Conservation (phyloP, 805 yeast species). For the Candida bentonensis region DNA sequence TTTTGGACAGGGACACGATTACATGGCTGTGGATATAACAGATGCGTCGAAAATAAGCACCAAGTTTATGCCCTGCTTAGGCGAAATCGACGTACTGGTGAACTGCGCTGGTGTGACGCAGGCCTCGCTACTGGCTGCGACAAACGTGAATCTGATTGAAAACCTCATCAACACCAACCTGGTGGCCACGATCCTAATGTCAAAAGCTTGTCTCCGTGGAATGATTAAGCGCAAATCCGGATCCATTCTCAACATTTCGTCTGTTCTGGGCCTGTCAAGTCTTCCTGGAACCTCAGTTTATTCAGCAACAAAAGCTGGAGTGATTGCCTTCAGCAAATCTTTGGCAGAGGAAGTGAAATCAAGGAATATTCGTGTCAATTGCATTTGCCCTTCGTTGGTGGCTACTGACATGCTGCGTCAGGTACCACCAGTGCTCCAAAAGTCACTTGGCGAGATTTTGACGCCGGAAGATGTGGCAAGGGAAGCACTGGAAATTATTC, state of each 20-base stretch:
- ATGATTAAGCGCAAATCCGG: conserved; percentile 30
- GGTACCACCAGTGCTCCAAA: conserved; percentile 4
- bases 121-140: conserved; percentile 32
- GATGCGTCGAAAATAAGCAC: conserved; percentile 3
- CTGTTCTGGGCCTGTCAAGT: conserved; percentile 35
- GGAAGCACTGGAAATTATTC: neutral
- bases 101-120: conserved; percentile 51
- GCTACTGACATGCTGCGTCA: conserved; percentile 45
- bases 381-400: conserved; percentile 52
- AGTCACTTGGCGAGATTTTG: conserved; percentile 5
- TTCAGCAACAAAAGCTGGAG: conserved; percentile 57
- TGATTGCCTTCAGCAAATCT: conserved; percentile 45
- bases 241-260: conserved; percentile 49
- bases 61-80: neutral
- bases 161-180: conserved; percentile 42
- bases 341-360: conserved; percentile 47
- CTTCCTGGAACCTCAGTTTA: conserved; percentile 47
- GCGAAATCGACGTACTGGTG: conserved; percentile 30
- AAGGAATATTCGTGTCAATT: conserved; percentile 42
- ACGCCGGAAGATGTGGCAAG: neutral
- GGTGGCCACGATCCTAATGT: conserved; percentile 43
- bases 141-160: conserved; percentile 29
- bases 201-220: conserved; percentile 36
- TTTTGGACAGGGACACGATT: conserved; percentile 8
- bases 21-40: conserved; percentile 9